phyloP scores from a whole-genome alignment of 2,329 filamentous ascomycete species.

The Fusarium secorum region DNA sequence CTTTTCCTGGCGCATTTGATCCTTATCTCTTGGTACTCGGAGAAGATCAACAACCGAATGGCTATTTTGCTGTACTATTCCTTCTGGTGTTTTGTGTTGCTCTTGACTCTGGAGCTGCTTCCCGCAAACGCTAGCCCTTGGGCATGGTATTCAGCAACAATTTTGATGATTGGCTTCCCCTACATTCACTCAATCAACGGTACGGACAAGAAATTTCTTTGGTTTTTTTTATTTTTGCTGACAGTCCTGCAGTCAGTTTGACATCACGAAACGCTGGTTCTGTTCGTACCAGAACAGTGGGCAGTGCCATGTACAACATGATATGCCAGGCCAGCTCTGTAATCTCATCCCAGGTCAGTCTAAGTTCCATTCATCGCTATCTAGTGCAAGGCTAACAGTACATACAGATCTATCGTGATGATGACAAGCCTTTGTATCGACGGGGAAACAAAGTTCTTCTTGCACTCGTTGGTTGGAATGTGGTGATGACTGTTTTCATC shows the following conservation, averaged over 20 bases:
- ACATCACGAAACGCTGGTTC: slow-evolving; percentile 65
- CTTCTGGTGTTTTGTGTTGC: slow-evolving; percentile 63
- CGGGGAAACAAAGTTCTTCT: slow-evolving; percentile 61
- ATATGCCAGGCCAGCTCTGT: slow-evolving; percentile 47
- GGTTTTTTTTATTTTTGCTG: fast-evolving
- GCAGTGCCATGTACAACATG: slow-evolving; percentile 65
- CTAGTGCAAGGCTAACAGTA: fast-evolving
- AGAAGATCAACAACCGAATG: slow-evolving; percentile 50
- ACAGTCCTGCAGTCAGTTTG: slow-evolving; percentile 56
- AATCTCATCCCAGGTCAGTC: slow-evolving; percentile 42
- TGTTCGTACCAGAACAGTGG: slow-evolving; percentile 65
- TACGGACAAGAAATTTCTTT: background rate
- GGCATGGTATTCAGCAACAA: slow-evolving; percentile 46
- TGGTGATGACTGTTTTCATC: slow-evolving; percentile 56
- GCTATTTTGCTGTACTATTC: slow-evolving; percentile 55
- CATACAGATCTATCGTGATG: slow-evolving; percentile 51
- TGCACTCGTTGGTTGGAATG: slow-evolving; percentile 56
- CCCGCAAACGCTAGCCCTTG: slow-evolving; percentile 42
- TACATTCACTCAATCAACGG: slow-evolving; percentile 37
- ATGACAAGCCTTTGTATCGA: slow-evolving; percentile 44
- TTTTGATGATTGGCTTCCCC: slow-evolving; percentile 47
- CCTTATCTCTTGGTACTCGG: slow-evolving; percentile 54
- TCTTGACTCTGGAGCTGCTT: slow-evolving; percentile 54
- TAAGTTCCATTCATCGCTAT: fast-evolving
- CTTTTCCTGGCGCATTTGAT: slow-evolving; percentile 52